Conservation (phyloP, 805 yeast genomes). For the Metschnikowia dekortorum region DNA sequence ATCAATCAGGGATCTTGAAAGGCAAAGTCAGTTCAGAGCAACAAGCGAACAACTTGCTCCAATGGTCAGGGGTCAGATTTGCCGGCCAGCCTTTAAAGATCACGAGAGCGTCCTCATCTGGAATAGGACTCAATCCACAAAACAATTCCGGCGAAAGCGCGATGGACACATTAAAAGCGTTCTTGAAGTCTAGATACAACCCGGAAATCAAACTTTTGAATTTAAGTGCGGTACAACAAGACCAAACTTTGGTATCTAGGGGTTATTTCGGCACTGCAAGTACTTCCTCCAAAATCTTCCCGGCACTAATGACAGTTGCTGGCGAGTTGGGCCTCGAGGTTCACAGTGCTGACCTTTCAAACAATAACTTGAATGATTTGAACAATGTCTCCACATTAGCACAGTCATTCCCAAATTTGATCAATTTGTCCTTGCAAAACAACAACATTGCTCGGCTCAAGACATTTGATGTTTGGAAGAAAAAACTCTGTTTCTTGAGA, state of each 20-base stretch:
- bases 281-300: slow-evolving; percentile 77
- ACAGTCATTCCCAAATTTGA: slow-evolving; percentile 66
- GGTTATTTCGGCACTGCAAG: slow-evolving; percentile 63
- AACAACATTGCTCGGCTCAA: slow-evolving; percentile 60
- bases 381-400: slow-evolving; percentile 58
- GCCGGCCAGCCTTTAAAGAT: slow-evolving; percentile 69
- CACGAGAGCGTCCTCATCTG: slow-evolving; percentile 25
- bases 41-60: slow-evolving; percentile 56
- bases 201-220: slow-evolving; percentile 63
- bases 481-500: slow-evolving; percentile 66
- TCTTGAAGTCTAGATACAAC: slow-evolving; percentile 65
- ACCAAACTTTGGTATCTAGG: slow-evolving; percentile 50
- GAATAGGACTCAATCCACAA: slow-evolving; percentile 12
- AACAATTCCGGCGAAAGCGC: slow-evolving; percentile 34
- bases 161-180: slow-evolving; percentile 55
- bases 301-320: slow-evolving; percentile 84
- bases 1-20: slow-evolving; percentile 44
- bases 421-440: slow-evolving; percentile 75
- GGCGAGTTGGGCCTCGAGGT: slow-evolving; percentile 50
- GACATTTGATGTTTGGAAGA: slow-evolving; percentile 68
- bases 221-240: slow-evolving; percentile 59
- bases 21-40: slow-evolving; percentile 52
- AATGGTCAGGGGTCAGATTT: slow-evolving; percentile 74
- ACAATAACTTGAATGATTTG: slow-evolving; percentile 58
- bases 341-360: slow-evolving; percentile 65